Percentiles rank a stretch among this genome's conserved stretches.
phyloP scores from a whole-genome alignment of 2,329 filamentous ascomycete species.

The Neonectria magnoliae region DNA sequence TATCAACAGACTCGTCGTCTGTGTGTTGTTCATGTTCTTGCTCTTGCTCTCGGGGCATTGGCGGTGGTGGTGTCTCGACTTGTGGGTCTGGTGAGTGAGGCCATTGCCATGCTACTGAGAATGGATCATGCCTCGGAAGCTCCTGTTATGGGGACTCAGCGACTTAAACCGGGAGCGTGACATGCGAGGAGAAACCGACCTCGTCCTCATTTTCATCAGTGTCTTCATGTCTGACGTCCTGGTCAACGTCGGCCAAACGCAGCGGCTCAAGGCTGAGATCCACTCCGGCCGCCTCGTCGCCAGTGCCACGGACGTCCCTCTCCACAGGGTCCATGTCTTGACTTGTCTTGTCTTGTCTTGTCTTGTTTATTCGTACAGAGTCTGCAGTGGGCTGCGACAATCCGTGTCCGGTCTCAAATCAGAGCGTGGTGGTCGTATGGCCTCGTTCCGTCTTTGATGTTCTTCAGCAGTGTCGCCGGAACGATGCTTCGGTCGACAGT shows the following conservation, averaged over 20 bases:
- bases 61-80: constrained; percentile 9
- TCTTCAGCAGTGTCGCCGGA: constrained; percentile 3
- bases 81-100: constrained; percentile 14
- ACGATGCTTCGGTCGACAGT: constrained; percentile 11
- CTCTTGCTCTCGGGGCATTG: not conserved
- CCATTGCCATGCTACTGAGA: constrained; percentile 11
- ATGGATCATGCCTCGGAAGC: not conserved
- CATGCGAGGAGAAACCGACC: constrained; percentile 12
- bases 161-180: not conserved
- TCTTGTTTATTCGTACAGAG: not conserved
- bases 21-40: not conserved
- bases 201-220: constrained; percentile 7
- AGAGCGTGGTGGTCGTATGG: constrained; percentile 8
- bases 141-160: constrained; percentile 8
- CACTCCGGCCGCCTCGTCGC: constrained; percentile 8
- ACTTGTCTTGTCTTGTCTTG: not conserved
- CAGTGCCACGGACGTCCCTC: constrained; percentile 8
- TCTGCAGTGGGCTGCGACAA: not conserved
- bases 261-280: constrained; percentile 11
- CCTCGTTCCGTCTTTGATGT: not conserved
- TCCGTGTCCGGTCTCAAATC: not conserved
- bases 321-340: constrained; percentile 21
- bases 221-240: not conserved
- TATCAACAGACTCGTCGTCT: not conserved
- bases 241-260: not conserved